phyloP scores from a whole-genome alignment of 257 asterid genomes.

The Cynanchum wilfordii region DNA sequence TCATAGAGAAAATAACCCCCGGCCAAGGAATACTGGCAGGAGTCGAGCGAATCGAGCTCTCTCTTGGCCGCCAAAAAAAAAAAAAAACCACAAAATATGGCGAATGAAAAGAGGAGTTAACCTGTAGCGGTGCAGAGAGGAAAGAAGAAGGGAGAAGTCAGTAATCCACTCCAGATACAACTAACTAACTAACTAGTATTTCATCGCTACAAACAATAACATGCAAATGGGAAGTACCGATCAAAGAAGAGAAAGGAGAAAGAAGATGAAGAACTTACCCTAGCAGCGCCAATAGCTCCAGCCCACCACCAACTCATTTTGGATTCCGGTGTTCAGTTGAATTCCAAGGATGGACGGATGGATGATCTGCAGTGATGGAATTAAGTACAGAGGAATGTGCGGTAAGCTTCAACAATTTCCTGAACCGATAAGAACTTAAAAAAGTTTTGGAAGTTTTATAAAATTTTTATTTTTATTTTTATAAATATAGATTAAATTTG shows the following conservation, averaged over 20 bases:
- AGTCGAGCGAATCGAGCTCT: too few relatives aligned
- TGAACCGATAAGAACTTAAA: not conserved
- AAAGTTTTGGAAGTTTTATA: too few relatives aligned
- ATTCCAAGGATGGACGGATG: not conserved
- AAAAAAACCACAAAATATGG: not conserved
- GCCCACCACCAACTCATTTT: slow-evolving; percentile 95
- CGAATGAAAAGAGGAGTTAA: not conserved
- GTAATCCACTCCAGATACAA: too few relatives aligned
- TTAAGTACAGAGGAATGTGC: not conserved
- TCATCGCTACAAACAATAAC: not conserved
- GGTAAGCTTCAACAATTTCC: not conserved
- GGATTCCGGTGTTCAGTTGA: not conserved
- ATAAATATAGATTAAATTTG: too few relatives aligned
- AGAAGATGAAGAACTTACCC: slow-evolving; percentile 25
- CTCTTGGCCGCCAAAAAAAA: too few relatives aligned
- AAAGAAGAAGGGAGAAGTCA: too few relatives aligned
- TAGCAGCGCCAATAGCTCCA: slow-evolving; percentile 89
- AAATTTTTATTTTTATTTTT: too few relatives aligned
- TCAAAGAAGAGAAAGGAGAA: not conserved
- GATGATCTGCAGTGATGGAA: not conserved
- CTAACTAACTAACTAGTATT: too few relatives aligned
- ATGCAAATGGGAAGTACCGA: not conserved
- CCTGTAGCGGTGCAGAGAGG: too few relatives aligned
- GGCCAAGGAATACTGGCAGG: too few relatives aligned
- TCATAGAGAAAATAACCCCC: too few relatives aligned